These are phyloP conservation scores for Prunus padus DNA, from an alignment of 306 rosid species.

Conservation along the genomic window DNA sequence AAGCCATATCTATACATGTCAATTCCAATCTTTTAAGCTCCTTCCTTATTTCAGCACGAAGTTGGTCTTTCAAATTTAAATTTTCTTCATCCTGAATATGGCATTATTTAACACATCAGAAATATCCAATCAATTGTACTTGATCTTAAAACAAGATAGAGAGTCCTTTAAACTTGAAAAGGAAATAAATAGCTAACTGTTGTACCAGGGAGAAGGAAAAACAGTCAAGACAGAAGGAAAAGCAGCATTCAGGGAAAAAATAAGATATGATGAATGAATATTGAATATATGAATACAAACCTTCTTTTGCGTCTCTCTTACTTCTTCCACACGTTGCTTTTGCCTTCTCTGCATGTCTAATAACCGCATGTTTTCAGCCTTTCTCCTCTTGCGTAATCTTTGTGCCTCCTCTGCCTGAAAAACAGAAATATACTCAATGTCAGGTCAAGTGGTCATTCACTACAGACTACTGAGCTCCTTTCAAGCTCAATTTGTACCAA, in stretches of 20 bases:
- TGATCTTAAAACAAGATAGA: conserved; percentile 12
- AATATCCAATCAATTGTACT: not conserved
- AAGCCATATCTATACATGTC: conserved; percentile 63
- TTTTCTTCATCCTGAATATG: conserved; percentile 75
- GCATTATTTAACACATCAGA: conserved; percentile 23
- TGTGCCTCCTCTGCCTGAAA: conserved; percentile 85
- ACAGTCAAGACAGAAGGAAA: not conserved
- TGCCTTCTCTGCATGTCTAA: conserved; percentile 78
- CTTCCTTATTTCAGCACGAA: conserved; percentile 67
- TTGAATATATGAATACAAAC: conserved; percentile 37
- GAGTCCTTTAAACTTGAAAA: not conserved
- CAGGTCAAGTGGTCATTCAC: not conserved
- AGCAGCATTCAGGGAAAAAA: conserved; percentile 6
- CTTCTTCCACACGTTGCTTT: conserved; percentile 87
- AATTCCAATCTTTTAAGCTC: conserved; percentile 64
- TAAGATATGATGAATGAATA: not conserved
- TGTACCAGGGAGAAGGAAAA: conserved; percentile 1
- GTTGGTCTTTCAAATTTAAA: conserved; percentile 68
- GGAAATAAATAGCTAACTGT: not conserved
- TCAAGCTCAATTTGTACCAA: not conserved
- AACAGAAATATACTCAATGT: not conserved
- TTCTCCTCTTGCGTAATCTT: conserved; percentile 77
- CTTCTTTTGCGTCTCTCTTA: conserved; percentile 91
- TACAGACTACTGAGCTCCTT: not conserved
- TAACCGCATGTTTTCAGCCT: conserved; percentile 64